These are phyloP conservation scores for Nakaseomyces bracarensis DNA, from an alignment of 1,139 yeast genomes.

Conservation along the genomic window DNA sequence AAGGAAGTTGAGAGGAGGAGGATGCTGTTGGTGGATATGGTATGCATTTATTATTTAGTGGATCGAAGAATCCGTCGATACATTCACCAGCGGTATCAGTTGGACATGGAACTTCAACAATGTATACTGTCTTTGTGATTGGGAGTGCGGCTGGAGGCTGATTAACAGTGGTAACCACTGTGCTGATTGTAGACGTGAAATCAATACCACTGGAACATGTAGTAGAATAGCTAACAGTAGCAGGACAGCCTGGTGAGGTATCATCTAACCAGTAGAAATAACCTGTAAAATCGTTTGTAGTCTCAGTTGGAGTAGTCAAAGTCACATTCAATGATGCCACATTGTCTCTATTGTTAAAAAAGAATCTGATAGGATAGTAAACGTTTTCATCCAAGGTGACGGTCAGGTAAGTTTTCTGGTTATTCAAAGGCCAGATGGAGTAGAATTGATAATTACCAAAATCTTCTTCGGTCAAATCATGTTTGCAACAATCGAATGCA, in stretches of 20 bases:
- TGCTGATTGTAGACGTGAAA: neutral
- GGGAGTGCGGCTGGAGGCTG: neutral
- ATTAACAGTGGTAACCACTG: neutral
- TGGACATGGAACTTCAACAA: neutral
- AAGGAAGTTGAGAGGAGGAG: neutral
- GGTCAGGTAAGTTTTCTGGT: neutral
- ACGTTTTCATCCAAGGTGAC: neutral
- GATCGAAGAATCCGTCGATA: conserved; percentile 1
- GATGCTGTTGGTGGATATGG: neutral
- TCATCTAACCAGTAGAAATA: conserved; percentile 1
- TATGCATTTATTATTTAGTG: neutral
- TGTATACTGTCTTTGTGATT: neutral
- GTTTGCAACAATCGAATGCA: conserved; percentile 5
- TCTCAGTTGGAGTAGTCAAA: neutral
- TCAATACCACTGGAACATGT: neutral
- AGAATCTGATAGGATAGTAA: neutral
- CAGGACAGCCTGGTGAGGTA: neutral
- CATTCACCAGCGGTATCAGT: neutral
- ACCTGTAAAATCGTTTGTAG: neutral
- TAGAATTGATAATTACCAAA: conserved; percentile 1
- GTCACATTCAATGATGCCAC: neutral
- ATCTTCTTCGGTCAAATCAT: neutral
- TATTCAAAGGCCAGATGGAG: neutral
- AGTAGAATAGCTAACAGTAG: neutral
- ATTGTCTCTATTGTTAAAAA: conserved; percentile 2